Percentiles rank a stretch among this genome's conserved stretches.
Evolutionary conservation across 768 basidiomycete species (phyloP).

Genomic region (Ramaria sp.): DNA sequence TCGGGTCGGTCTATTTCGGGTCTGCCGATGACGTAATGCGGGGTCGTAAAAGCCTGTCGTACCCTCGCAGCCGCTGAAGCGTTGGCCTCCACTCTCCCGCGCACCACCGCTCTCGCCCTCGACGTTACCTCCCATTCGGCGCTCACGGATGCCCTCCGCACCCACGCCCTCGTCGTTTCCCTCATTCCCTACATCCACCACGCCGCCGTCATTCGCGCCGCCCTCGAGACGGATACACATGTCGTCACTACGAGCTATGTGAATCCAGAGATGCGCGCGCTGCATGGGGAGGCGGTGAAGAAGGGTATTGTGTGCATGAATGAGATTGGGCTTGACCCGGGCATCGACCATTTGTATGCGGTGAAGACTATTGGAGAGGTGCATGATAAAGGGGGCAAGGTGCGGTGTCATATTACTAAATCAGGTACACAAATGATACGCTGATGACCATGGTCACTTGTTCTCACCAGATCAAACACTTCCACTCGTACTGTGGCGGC

Average conservation of each 20-base stretch:
- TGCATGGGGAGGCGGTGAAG: conserved; percentile 69
- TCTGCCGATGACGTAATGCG: background rate
- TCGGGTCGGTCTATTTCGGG: background rate
- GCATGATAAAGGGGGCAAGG: conserved; percentile 91
- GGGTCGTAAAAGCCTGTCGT: conserved; percentile 61
- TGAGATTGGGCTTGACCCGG: conserved; percentile 95
- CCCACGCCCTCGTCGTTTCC: conserved; percentile 88
- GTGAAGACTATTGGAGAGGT: conserved; percentile 92
- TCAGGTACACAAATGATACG: background rate
- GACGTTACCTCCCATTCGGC: conserved; percentile 62
- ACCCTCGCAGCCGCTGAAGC: conserved; percentile 68
- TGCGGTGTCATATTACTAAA: conserved; percentile 16
- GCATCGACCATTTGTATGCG: conserved; percentile 89
- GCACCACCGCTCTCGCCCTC: conserved; percentile 64
- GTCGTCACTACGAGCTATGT: conserved; percentile 97
- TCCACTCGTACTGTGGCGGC: conserved; percentile 93
- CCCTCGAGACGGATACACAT: conserved; percentile 80
- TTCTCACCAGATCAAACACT: conserved; percentile 61
- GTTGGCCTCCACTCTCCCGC: conserved; percentile 57
- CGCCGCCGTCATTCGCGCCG: conserved; percentile 80
- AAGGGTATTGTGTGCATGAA: conserved; percentile 94
- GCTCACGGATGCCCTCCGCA: conserved; percentile 73
- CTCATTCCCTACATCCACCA: conserved; percentile 95
- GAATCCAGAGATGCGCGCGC: conserved; percentile 79
- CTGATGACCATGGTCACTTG: no score